Evolutionary conservation across 345 rosid genomes (phyloP).

Genomic region (Gossypium bickii): DNA sequence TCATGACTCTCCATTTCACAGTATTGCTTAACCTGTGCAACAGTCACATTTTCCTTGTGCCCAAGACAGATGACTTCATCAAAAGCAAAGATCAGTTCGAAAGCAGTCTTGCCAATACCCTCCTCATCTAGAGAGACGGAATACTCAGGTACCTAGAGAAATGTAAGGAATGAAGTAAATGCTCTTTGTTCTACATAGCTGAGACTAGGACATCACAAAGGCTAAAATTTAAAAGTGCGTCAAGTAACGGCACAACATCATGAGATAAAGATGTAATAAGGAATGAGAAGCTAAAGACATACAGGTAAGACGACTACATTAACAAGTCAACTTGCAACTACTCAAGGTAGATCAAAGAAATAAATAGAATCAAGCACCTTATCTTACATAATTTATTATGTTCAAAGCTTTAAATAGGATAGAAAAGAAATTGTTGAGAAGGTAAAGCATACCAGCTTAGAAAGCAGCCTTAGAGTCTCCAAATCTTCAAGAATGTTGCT

Average conservation of each 20-base stretch:
- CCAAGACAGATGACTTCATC: constrained; percentile 99
- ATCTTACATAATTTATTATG: not conserved
- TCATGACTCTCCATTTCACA: constrained; percentile 99
- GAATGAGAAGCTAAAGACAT: not conserved
- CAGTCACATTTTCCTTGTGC: constrained; percentile 96
- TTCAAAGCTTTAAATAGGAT: not conserved
- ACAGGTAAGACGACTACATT: not conserved
- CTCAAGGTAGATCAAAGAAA: not conserved
- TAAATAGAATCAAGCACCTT: not conserved
- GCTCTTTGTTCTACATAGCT: not conserved
- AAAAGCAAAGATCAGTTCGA: constrained; percentile 91
- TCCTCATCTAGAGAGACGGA: constrained; percentile 82
- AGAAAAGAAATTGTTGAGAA: not conserved
- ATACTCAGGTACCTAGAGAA: constrained; percentile 86
- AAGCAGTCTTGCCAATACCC: constrained; percentile 75
- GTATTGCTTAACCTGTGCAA: constrained; percentile 91
- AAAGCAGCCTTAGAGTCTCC: constrained; percentile 87
- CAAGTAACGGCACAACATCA: not conserved
- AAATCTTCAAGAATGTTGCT: constrained; percentile 97
- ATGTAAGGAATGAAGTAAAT: constrained; percentile 43
- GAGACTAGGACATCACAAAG: not conserved
- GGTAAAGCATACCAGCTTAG: constrained; percentile 74
- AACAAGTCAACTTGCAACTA: not conserved
- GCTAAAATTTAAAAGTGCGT: not conserved
- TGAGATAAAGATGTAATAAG: not conserved